Conservation (phyloP, 345 rosid genomes). For the Arabidopsis suecica region DNA sequence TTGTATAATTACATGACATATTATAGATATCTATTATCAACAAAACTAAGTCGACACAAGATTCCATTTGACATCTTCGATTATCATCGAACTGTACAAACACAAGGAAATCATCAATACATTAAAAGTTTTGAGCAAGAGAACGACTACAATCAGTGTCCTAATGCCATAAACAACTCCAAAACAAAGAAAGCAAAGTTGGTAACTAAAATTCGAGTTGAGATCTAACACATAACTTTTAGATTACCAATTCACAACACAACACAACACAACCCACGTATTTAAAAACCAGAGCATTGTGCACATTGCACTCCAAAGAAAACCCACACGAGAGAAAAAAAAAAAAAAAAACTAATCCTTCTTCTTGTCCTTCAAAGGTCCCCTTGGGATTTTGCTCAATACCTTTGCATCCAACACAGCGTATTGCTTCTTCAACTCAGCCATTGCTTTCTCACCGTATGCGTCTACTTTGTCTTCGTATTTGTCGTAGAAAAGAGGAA, state of each 20-base stretch:
- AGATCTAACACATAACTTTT: slow-evolving; percentile 10
- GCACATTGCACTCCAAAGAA: background rate
- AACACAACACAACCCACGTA: slow-evolving; percentile 38
- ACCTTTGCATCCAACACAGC: slow-evolving; percentile 71
- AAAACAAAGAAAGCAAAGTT: background rate
- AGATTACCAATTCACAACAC: slow-evolving; percentile 41
- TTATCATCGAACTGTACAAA: too few relatives aligned
- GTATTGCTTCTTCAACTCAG: slow-evolving; percentile 80
- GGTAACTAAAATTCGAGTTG: background rate
- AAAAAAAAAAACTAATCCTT: slow-evolving; percentile 49
- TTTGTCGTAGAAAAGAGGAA: slow-evolving; percentile 91
- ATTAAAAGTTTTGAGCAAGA: background rate
- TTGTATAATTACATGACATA: too few relatives aligned
- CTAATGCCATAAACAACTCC: slow-evolving; percentile 5
- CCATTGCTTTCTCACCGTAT: slow-evolving; percentile 72
- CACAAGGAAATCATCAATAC: too few relatives aligned
- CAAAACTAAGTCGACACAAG: too few relatives aligned
- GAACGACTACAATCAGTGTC: background rate
- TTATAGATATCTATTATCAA: too few relatives aligned
- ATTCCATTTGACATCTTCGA: too few relatives aligned
- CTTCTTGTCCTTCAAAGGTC: slow-evolving; percentile 70
- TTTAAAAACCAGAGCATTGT: slow-evolving; percentile 20
- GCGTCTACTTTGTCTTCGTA: slow-evolving; percentile 81
- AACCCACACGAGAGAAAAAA: background rate
- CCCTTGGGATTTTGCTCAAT: slow-evolving; percentile 72